Evolutionary conservation across 1,284 basidiomycete species (phyloP).

Genomic region (Termitomyces sp.): DNA sequence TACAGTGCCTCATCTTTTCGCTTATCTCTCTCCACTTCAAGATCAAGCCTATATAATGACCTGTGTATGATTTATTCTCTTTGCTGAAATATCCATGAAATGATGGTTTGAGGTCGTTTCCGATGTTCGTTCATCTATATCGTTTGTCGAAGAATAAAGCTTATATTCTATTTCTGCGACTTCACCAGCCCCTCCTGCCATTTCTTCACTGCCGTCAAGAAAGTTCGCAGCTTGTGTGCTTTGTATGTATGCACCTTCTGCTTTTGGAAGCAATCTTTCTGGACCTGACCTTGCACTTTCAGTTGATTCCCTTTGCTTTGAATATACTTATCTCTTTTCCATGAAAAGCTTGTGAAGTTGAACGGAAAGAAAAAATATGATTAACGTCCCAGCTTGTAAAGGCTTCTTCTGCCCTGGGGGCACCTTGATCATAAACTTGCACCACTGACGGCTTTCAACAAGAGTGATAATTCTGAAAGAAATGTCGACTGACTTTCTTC

Average conservation of each 20-base stretch:
- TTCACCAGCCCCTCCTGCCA: not conserved
- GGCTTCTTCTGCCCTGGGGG: no score
- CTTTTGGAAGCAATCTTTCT: not conserved
- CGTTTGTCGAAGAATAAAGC: not conserved
- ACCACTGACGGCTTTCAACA: no score
- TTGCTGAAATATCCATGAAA: not conserved
- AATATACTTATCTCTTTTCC: not conserved
- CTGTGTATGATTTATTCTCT: not conserved
- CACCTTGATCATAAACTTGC: no score
- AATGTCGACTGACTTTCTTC: no score
- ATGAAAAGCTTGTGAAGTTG: not conserved
- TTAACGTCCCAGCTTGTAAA: no score
- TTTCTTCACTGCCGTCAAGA: conserved; percentile 29
- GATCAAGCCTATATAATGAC: conserved; percentile 88
- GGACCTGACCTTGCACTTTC: not conserved
- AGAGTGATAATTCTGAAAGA: no score
- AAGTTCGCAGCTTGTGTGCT: conserved; percentile 33
- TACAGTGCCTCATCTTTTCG: conserved; percentile 93
- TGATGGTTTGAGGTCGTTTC: not conserved
- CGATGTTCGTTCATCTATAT: not conserved
- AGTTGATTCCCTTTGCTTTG: not conserved
- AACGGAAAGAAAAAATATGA: not conserved
- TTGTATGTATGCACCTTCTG: conserved; percentile 24
- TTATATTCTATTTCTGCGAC: not conserved
- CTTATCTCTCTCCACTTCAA: conserved; percentile 98